Conservation (phyloP, 1,284 basidiomycete species). For the Omphalotus olearius region DNA sequence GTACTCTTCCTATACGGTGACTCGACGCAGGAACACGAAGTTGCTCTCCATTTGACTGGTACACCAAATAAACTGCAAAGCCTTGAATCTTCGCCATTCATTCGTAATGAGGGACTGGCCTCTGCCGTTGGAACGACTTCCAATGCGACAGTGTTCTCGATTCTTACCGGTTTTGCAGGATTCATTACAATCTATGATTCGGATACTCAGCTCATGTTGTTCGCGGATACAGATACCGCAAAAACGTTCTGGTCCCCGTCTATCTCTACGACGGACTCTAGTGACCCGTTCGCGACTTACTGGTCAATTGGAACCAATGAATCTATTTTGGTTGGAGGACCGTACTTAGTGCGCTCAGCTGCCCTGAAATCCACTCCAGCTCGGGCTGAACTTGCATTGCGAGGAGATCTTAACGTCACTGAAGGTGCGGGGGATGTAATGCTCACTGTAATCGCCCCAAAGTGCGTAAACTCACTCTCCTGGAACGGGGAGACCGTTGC, state of each 20-base stretch:
- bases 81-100: neutral
- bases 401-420: slow-evolving; percentile 42
- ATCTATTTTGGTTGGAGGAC: slow-evolving; percentile 52
- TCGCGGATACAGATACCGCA: slow-evolving; percentile 57
- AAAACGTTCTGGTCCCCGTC: slow-evolving; percentile 47
- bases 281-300: slow-evolving; percentile 34
- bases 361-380: slow-evolving; percentile 22
- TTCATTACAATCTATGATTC: slow-evolving; percentile 64
- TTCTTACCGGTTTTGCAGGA: slow-evolving; percentile 53
- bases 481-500: slow-evolving; percentile 65
- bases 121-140: slow-evolving; percentile 18
- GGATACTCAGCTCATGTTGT: slow-evolving; percentile 59
- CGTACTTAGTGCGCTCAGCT: slow-evolving; percentile 51
- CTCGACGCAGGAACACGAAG: slow-evolving; percentile 55
- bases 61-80: slow-evolving; percentile 31
- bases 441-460: slow-evolving; percentile 51
- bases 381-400: slow-evolving; percentile 34
- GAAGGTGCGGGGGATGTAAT: slow-evolving; percentile 24
- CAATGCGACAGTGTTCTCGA: slow-evolving; percentile 34
- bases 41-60: slow-evolving; percentile 43
- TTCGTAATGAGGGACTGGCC: neutral
- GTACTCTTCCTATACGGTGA: slow-evolving; percentile 68
- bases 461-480: slow-evolving; percentile 44
- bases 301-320: slow-evolving; percentile 49
- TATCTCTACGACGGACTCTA: slow-evolving; percentile 26